These are phyloP conservation scores for Pseudopyricularia cyperi DNA, from an alignment of 2,329 filamentous ascomycete genomes.

Conservation along the genomic window DNA sequence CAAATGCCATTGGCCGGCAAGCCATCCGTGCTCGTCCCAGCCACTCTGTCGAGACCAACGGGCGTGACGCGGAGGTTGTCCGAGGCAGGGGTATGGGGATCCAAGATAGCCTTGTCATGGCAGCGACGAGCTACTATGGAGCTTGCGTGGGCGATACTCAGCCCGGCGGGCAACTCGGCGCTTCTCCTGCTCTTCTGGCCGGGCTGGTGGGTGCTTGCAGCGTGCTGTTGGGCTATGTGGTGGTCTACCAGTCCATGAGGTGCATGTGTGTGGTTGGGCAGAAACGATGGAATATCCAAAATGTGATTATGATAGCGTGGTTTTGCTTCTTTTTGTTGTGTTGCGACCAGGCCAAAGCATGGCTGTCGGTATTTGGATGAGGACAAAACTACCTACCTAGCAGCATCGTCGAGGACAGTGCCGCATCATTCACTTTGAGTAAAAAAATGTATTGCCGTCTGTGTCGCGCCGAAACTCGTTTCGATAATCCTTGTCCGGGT, in stretches of 20 bases:
- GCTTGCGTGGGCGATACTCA: constrained; percentile 36
- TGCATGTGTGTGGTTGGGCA: constrained; percentile 6
- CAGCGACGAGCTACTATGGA: constrained; percentile 22
- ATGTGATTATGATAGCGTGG: constrained; percentile 4
- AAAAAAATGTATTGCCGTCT: constrained; percentile 90
- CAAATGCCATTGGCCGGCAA: background rate
- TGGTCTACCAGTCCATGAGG: constrained; percentile 5
- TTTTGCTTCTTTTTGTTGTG: background rate
- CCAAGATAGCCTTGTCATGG: background rate
- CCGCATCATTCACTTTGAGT: too few species aligned
- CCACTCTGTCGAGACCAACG: background rate
- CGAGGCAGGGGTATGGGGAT: background rate
- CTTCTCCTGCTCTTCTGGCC: constrained; percentile 43
- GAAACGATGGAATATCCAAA: constrained; percentile 15
- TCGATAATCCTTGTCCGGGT: constrained; percentile 76
- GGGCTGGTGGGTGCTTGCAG: constrained; percentile 36
- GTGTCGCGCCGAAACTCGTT: constrained; percentile 67
- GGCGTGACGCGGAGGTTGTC: background rate
- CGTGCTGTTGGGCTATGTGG: constrained; percentile 19
- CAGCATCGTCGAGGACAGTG: too few species aligned
- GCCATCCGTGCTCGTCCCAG: background rate
- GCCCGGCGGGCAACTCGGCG: constrained; percentile 32
- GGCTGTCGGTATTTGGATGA: too few species aligned
- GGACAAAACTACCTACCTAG: too few species aligned
- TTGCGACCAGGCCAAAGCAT: too few species aligned